These are phyloP conservation scores for Carnegiea gigantea DNA, from an alignment of 179 eudicot species.

Conservation along the genomic window DNA sequence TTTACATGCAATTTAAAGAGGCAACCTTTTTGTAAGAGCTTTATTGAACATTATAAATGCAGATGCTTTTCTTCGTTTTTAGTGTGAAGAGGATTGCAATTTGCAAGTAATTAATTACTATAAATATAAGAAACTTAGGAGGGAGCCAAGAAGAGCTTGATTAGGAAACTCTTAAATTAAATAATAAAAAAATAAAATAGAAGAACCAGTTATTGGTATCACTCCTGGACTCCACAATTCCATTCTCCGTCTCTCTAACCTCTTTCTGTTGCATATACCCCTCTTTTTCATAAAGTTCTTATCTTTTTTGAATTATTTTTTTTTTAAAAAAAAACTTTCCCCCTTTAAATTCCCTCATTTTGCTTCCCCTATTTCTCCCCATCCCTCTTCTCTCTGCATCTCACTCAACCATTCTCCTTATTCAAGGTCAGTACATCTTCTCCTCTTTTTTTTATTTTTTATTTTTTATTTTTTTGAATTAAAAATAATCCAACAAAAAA, in stretches of 20 bases:
- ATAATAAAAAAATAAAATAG: background rate
- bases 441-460: background rate
- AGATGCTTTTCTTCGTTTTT: background rate
- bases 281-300: background rate
- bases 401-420: background rate
- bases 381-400: background rate
- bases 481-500: background rate
- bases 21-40: background rate
- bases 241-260: background rate
- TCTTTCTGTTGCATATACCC: background rate
- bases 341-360: constrained; percentile 5
- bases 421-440: background rate
- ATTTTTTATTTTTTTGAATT: no score
- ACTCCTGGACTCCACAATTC: background rate
- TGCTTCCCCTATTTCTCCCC: constrained; percentile 1
- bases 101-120: background rate
- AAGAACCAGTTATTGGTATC: background rate
- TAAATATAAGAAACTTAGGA: background rate
- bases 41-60: background rate
- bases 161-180: no score
- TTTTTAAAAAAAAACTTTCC: background rate
- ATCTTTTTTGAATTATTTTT: background rate
- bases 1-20: background rate
- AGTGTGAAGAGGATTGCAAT: background rate
- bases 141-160: background rate